Conservation (phyloP, 2,329 filamentous ascomycete species). For the Byssothecium circinans region DNA sequence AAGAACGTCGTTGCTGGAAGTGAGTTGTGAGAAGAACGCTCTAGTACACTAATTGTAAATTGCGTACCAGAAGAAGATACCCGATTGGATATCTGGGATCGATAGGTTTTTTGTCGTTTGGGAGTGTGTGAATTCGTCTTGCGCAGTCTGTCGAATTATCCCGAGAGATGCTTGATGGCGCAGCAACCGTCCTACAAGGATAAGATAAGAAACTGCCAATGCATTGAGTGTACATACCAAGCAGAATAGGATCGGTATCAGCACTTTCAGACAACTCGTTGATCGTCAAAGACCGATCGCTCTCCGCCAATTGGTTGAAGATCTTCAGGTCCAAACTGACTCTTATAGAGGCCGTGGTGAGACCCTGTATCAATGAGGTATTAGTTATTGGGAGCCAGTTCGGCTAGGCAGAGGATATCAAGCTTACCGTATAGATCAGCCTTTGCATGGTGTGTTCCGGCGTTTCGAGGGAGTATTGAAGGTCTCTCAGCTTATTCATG, state of each 20-base stretch:
- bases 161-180: too few species aligned
- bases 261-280: not conserved
- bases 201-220: too few species aligned
- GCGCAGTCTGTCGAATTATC: too few species aligned
- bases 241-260: not conserved
- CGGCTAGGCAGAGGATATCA: not conserved
- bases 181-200: too few species aligned
- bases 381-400: not conserved
- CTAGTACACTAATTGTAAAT: not conserved
- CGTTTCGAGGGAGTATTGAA: constrained; percentile 7
- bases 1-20: constrained; percentile 2
- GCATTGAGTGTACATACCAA: constrained; percentile 1
- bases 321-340: constrained; percentile 3
- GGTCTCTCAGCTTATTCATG: constrained; percentile 3
- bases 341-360: constrained; percentile 3
- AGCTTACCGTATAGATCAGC: constrained; percentile 3
- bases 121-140: too few species aligned
- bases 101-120: too few species aligned
- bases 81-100: constrained; percentile 4
- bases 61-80: constrained; percentile 5
- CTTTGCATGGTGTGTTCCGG: constrained; percentile 9
- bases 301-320: constrained; percentile 1
- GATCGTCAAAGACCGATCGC: not conserved
- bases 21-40: not conserved
- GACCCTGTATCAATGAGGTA: not conserved